Evolutionary conservation across 2,329 filamentous ascomycete genomes (phyloP).

Genomic region (Nigrospora osmanthi): DNA sequence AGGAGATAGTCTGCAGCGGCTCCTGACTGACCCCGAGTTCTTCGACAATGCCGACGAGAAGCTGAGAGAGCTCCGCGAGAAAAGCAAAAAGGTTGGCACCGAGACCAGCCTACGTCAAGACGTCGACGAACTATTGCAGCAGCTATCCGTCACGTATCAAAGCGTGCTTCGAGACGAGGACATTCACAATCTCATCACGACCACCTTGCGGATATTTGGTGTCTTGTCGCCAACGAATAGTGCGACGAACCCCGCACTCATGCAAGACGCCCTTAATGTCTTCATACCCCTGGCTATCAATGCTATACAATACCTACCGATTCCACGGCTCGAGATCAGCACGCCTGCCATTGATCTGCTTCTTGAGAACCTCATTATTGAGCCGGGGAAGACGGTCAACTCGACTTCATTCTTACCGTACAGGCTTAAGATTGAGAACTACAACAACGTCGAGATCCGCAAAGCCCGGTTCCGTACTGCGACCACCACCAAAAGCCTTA

Average conservation of each 20-base stretch:
- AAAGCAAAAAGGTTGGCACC: conserved; percentile 55
- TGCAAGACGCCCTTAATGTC: conserved; percentile 69
- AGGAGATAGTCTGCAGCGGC: conserved; percentile 66
- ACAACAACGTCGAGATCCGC: conserved; percentile 78
- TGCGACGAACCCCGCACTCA: conserved; percentile 61
- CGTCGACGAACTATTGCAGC: conserved; percentile 62
- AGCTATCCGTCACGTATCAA: conserved; percentile 58
- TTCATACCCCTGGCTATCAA: conserved; percentile 74
- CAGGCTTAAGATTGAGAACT: conserved; percentile 70
- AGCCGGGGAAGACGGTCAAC: conserved; percentile 80
- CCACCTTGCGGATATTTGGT: conserved; percentile 57
- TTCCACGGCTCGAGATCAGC: conserved; percentile 82
- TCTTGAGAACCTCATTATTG: conserved; percentile 82
- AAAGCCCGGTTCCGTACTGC: conserved; percentile 67
- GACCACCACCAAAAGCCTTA: conserved; percentile 57
- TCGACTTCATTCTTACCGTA: conserved; percentile 84
- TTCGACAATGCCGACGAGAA: conserved; percentile 63
- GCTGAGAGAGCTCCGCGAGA: conserved; percentile 40
- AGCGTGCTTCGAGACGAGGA: conserved; percentile 66
- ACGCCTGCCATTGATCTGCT: conserved; percentile 78
- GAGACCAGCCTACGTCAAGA: conserved; percentile 65
- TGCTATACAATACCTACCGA: conserved; percentile 78
- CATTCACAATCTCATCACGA: conserved; percentile 60
- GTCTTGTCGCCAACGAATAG: conserved; percentile 61
- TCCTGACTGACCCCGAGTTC: conserved; percentile 80